Conservation (phyloP, 2,329 filamentous ascomycete species). For the Dryadomyces sulphureus region DNA sequence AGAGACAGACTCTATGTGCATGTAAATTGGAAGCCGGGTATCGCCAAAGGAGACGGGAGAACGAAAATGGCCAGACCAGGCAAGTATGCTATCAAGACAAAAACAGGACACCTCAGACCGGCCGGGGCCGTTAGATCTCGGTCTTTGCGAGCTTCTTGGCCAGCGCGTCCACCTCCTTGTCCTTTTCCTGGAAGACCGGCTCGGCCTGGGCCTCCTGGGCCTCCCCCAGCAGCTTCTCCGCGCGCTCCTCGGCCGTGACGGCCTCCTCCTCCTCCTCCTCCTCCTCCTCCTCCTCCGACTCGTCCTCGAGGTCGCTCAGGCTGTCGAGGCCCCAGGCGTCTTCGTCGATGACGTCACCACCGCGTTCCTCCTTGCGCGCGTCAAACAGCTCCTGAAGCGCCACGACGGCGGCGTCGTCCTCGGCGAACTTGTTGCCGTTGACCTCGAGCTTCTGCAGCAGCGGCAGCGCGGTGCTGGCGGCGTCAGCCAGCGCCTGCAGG, state of each 20-base stretch:
- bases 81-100: not conserved
- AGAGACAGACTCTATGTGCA: too few relatives aligned
- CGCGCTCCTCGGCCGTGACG: conserved; percentile 39
- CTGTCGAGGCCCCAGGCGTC: conserved; percentile 77
- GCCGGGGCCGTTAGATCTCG: conserved; percentile 22
- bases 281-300: conserved; percentile 52
- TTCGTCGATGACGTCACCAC: conserved; percentile 53
- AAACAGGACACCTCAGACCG: not conserved
- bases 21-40: not conserved
- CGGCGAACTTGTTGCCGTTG: conserved; percentile 89
- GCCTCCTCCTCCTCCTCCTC: conserved; percentile 56
- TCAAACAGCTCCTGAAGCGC: conserved; percentile 58
- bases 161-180: conserved; percentile 69
- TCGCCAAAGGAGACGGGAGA: not conserved
- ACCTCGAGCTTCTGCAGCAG: conserved; percentile 74
- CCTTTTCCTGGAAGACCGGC: conserved; percentile 54
- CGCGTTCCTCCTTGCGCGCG: conserved; percentile 60
- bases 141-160: conserved; percentile 65
- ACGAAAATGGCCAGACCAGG: not conserved
- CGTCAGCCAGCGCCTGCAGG: conserved; percentile 55
- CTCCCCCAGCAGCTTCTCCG: conserved; percentile 54
- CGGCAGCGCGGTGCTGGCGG: conserved; percentile 54
- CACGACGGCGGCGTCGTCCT: conserved; percentile 63
- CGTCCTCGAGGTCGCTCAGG: conserved; percentile 72
- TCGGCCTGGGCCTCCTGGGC: conserved; percentile 60